Evolutionary conservation across 495 filamentous ascomycete genomes (phyloP), one percentile per base, ranked within the genome.

Genomic region (Daldinia grandis): DNA sequence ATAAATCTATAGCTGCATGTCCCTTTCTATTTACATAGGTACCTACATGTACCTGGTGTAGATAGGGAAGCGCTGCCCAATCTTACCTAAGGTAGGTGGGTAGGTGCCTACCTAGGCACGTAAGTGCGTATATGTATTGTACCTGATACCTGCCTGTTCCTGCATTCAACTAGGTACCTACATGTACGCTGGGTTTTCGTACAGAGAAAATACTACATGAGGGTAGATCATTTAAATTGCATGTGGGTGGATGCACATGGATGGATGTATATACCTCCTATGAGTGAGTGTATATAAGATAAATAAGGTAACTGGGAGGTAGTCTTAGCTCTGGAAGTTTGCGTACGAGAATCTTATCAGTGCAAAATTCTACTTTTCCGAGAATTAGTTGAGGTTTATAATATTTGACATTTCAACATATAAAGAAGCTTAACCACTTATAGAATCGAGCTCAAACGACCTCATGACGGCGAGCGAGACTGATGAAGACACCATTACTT

Each of bases 401-500:
- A 40, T 7, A 12, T 40, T 40, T 40, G 38, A 3, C 8, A 40
- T 40, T 40, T 0, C 5, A 5, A 17, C 4, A 17, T 40, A 40
- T 40, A 40, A n/a, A n/a, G 38, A 25, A 12, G 12, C 19, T 17
- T 53, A 53, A 30, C 12, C 28, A 53, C 40, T 21, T 47, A 47
- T 47, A 33, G 33, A 30, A 55, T 66, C 57, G 64, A 74, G 37
- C 10, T 72, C 86, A 71, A 93, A 93, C 0, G 89, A 85, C 59
- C 89, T 83, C 74, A 91, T 80, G 14, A 90, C 85, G 2, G 91
- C 90, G 10, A 91, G 74, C 9, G 85, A 76, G 10, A 92, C 86
- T 10, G 84, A 81, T 3, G 83, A 75, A 44, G 81, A 87, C 21
- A 81, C 83, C 74, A 87, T 77, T 28, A 90, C 71, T 14, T 83